Evolutionary conservation across 2,329 filamentous ascomycete species (phyloP).

Genomic region (Pezicula neosporulosa): DNA sequence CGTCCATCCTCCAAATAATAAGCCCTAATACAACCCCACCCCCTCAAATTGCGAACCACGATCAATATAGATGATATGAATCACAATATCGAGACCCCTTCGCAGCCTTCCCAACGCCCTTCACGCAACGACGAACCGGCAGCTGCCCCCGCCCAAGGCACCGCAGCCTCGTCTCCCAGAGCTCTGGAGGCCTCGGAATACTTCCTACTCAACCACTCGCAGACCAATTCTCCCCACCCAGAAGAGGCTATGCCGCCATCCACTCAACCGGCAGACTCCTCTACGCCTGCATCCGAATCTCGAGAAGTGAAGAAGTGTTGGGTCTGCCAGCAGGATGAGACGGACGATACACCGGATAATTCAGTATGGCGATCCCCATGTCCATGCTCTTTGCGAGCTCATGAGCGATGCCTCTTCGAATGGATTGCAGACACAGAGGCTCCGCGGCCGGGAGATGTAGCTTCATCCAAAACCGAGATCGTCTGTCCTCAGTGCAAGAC

Average conservation of each 20-base stretch:
- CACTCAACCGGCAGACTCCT: background rate
- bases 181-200: background rate
- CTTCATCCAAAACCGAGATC: constrained; percentile 56
- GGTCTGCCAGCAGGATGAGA: constrained; percentile 58
- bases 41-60: no score
- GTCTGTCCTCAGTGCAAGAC: constrained; percentile 88
- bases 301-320: constrained; percentile 47
- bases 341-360: constrained; percentile 41
- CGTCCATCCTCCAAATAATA: no score
- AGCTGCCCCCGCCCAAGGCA: background rate
- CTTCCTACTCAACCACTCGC: background rate
- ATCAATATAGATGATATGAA: no score
- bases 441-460: constrained; percentile 45
- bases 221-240: background rate
- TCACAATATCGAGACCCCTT: no score
- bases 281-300: background rate
- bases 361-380: constrained; percentile 81
- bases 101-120: background rate
- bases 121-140: constrained; percentile 1
- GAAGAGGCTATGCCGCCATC: background rate
- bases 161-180: background rate
- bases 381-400: constrained; percentile 84
- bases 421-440: constrained; percentile 91
- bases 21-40: no score
- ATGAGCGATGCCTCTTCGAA: constrained; percentile 83